A percentile compares a stretch with the other conserved stretches of the same genome.
Evolutionary conservation across 2,329 filamentous ascomycete genomes (phyloP).

Genomic region (Penicillium sp.): DNA sequence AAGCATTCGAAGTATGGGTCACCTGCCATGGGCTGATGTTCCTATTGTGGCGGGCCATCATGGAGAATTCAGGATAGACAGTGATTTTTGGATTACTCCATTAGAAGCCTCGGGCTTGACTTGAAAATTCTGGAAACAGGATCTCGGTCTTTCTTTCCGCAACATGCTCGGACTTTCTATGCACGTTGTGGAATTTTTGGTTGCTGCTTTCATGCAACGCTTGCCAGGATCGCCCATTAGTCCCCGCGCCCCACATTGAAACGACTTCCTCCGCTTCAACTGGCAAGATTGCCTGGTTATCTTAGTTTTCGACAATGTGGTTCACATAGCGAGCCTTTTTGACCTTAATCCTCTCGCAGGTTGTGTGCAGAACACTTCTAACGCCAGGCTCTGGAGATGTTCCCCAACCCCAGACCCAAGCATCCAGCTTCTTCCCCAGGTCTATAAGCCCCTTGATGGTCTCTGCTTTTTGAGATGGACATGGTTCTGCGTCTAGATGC

Average conservation of each 20-base stretch:
- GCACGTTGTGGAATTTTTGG: too few species aligned
- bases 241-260: neutral
- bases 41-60: neutral
- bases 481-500: constrained; percentile 16
- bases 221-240: neutral
- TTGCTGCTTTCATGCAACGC: neutral
- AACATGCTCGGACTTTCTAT: neutral
- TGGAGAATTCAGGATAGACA: neutral
- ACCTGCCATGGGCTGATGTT: neutral
- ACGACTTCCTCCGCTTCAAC: neutral
- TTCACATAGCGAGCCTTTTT: neutral
- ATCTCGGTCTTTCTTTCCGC: neutral
- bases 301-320: neutral
- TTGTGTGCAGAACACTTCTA: neutral
- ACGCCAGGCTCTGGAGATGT: neutral
- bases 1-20: neutral
- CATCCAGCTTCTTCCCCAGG: neutral
- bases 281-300: neutral
- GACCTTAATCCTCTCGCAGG: neutral
- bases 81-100: neutral
- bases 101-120: constrained; percentile 1
- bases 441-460: neutral
- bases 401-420: neutral
- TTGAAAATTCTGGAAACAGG: too few species aligned
- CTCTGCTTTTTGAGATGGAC: constrained; percentile 9